phyloP scores from a whole-genome alignment of 2,329 filamentous ascomycete genomes.

The Chaetomiaceae sp. region DNA sequence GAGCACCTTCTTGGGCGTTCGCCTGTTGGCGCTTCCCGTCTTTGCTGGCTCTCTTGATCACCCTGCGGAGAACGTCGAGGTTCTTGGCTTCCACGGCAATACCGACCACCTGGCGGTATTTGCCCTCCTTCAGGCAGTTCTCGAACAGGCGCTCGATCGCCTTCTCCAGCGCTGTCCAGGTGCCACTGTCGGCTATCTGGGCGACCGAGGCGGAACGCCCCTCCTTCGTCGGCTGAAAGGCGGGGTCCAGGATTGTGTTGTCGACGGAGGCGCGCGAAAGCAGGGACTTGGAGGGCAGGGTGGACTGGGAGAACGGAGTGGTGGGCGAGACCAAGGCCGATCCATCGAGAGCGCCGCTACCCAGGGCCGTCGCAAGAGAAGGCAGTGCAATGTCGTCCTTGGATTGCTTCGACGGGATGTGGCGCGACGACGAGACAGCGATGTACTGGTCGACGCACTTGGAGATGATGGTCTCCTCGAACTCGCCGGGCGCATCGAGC shows the following conservation, averaged over 20 bases:
- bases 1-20: constrained; percentile 47
- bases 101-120: constrained; percentile 92
- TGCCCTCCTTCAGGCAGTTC: constrained; percentile 76
- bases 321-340: constrained; percentile 77
- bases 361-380: constrained; percentile 77
- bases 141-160: constrained; percentile 90
- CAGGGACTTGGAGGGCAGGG: constrained; percentile 87
- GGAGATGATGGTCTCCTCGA: constrained; percentile 97
- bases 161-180: constrained; percentile 72
- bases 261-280: constrained; percentile 75
- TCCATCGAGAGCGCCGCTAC: constrained; percentile 60
- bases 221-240: constrained; percentile 51
- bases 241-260: constrained; percentile 57
- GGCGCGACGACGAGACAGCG: constrained; percentile 57
- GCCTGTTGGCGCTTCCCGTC: constrained; percentile 71
- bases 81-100: constrained; percentile 95
- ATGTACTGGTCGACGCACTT: constrained; percentile 99
- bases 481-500: constrained; percentile 85
- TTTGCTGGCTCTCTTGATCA: constrained; percentile 83
- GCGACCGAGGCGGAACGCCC: constrained; percentile 57
- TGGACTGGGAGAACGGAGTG: constrained; percentile 91
- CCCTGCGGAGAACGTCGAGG: constrained; percentile 76
- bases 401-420: constrained; percentile 42
- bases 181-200: constrained; percentile 61
- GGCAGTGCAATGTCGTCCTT: constrained; percentile 46